phyloP scores from a whole-genome alignment of 208 protist species.

The Acanthamoeba culbertsoni region DNA sequence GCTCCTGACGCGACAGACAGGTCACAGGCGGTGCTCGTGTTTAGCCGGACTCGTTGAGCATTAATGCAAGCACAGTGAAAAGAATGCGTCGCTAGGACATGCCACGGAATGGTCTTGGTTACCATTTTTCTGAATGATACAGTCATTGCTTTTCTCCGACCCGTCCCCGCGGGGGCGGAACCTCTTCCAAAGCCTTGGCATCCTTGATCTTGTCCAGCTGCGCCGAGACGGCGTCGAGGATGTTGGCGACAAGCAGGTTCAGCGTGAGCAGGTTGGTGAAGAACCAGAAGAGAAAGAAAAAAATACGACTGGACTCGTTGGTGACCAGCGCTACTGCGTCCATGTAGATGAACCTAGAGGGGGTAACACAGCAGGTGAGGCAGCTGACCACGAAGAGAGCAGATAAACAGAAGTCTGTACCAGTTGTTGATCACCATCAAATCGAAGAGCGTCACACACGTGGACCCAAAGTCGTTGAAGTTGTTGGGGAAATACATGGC shows the following conservation, averaged over 20 bases:
- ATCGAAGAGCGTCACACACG: background rate
- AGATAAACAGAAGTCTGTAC: background rate
- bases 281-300: slow-evolving; percentile 26
- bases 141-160: no score
- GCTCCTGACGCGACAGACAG: no score
- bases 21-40: no score
- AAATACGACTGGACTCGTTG: background rate
- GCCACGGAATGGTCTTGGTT: no score
- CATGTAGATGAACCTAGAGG: slow-evolving; percentile 20
- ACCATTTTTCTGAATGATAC: no score
- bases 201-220: slow-evolving; percentile 43
- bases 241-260: slow-evolving; percentile 36
- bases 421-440: slow-evolving; percentile 44
- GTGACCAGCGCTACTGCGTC: background rate
- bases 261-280: slow-evolving; percentile 38
- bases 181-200: background rate
- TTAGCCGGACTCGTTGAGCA: no score
- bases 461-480: slow-evolving; percentile 28
- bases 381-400: background rate
- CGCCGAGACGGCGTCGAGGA: slow-evolving; percentile 8
- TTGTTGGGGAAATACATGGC: slow-evolving; percentile 15
- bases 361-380: background rate
- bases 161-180: no score
- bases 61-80: no score
- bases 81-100: no score